These are phyloP conservation scores for Pythium monospermum DNA, from an alignment of 352 stramenopile genomes.

Conservation along the genomic window DNA sequence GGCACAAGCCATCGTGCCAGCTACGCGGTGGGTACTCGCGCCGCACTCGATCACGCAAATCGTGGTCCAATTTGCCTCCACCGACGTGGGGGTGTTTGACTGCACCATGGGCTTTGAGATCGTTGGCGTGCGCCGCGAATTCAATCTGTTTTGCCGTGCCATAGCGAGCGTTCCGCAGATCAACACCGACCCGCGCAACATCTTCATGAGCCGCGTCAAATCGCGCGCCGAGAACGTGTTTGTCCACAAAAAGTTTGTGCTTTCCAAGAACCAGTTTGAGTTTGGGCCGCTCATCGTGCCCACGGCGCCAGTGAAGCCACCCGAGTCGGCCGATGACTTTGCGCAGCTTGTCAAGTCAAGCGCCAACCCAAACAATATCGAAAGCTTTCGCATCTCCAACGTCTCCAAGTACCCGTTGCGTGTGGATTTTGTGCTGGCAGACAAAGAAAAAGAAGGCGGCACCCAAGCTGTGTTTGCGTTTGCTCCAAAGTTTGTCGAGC, in stretches of 20 bases:
- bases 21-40: slow-evolving; percentile 78
- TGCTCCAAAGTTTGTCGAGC: slow-evolving; percentile 61
- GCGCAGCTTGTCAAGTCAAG: slow-evolving; percentile 33
- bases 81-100: slow-evolving; percentile 77
- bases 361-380: slow-evolving; percentile 53
- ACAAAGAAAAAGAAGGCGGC: too few relatives aligned
- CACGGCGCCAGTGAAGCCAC: slow-evolving; percentile 10
- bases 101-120: slow-evolving; percentile 89
- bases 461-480: slow-evolving; percentile 53
- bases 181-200: slow-evolving; percentile 90
- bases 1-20: slow-evolving; percentile 3
- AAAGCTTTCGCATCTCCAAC: slow-evolving; percentile 92
- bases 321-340: slow-evolving; percentile 47
- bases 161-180: slow-evolving; percentile 88
- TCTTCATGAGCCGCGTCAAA: slow-evolving; percentile 94
- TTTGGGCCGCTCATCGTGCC: slow-evolving; percentile 90
- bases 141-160: slow-evolving; percentile 78
- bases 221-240: slow-evolving; percentile 50
- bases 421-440: slow-evolving; percentile 50
- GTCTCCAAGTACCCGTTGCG: slow-evolving; percentile 68
- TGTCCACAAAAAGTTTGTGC: slow-evolving; percentile 90
- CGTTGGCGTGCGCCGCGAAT: slow-evolving; percentile 77
- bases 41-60: slow-evolving; percentile 56
- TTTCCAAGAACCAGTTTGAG: slow-evolving; percentile 87
- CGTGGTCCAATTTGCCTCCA: slow-evolving; percentile 75